Evolutionary conservation across 345 rosid species (phyloP).

Genomic region (Lumnitzera littorea): DNA sequence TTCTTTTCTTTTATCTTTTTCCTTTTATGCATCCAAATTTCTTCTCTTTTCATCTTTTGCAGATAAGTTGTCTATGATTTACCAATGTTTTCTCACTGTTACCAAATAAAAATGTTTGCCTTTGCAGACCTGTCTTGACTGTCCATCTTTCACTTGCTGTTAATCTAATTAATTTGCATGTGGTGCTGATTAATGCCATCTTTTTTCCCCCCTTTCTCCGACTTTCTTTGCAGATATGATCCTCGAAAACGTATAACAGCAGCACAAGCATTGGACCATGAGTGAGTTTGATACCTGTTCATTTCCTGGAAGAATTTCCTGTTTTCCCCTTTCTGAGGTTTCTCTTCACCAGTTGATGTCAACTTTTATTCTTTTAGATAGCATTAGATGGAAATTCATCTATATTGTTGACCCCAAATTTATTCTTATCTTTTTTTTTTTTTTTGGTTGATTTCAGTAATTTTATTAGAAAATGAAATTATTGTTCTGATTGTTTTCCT

Average conservation of each 20-base stretch:
- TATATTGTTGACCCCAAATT: no score
- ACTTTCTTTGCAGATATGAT: conserved; percentile 39
- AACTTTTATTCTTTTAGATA: no score
- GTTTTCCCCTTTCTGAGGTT: neutral
- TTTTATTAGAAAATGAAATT: no score
- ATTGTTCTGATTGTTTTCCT: no score
- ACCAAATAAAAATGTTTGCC: neutral
- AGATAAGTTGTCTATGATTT: no score
- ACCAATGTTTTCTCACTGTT: neutral
- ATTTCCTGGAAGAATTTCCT: neutral
- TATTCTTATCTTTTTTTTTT: no score
- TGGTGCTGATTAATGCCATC: neutral
- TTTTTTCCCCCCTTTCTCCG: neutral
- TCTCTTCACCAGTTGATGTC: no score
- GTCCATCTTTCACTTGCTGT: neutral
- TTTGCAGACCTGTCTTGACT: neutral
- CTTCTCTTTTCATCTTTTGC: no score
- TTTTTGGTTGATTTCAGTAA: no score
- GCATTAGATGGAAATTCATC: no score
- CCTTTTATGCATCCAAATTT: no score
- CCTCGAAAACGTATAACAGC: conserved; percentile 91
- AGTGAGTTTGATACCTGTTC: conserved; percentile 26
- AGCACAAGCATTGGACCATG: conserved; percentile 93
- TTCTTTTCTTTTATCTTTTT: no score
- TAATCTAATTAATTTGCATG: neutral